A percentile compares a stretch with the other conserved stretches of the same genome.
phyloP scores from a whole-genome alignment of 352 stramenopile species.

The Globisporangium irregulare region DNA sequence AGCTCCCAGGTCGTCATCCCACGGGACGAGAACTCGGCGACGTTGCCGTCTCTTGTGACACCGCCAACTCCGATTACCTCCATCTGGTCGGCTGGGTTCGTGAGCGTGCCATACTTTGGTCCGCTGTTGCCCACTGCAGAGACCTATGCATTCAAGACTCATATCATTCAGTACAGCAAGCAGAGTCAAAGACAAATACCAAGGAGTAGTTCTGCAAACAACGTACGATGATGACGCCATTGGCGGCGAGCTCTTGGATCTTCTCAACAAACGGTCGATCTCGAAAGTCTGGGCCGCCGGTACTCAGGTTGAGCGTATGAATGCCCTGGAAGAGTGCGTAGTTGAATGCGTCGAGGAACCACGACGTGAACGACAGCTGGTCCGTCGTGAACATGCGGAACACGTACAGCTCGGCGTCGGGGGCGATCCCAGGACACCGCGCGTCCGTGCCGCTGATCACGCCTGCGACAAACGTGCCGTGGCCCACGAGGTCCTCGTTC shows the following conservation, averaged over 20 bases:
- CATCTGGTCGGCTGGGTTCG: slow-evolving; percentile 83
- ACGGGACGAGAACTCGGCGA: slow-evolving; percentile 78
- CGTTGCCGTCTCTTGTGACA: slow-evolving; percentile 44
- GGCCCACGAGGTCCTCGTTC: slow-evolving; percentile 67
- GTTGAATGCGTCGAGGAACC: slow-evolving; percentile 90
- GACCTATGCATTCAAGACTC: slow-evolving; percentile 29
- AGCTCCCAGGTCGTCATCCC: slow-evolving; percentile 88
- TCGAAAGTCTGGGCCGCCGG: slow-evolving; percentile 80
- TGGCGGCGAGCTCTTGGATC: slow-evolving; percentile 72
- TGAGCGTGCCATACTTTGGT: slow-evolving; percentile 79
- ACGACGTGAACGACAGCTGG: slow-evolving; percentile 87
- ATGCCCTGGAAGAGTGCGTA: slow-evolving; percentile 77
- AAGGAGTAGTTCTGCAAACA: slow-evolving; percentile 1
- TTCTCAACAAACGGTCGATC: slow-evolving; percentile 89
- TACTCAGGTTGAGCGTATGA: slow-evolving; percentile 86
- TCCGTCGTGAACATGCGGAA: slow-evolving; percentile 87
- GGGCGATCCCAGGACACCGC: slow-evolving; percentile 75
- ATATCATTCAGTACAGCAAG: neutral
- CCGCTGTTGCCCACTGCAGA: slow-evolving; percentile 85
- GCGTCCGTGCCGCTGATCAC: slow-evolving; percentile 56
- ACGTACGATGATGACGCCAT: slow-evolving; percentile 74
- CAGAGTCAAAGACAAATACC: neutral
- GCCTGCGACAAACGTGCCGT: slow-evolving; percentile 85
- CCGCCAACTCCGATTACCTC: slow-evolving; percentile 85
- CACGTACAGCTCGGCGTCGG: slow-evolving; percentile 70